Evolutionary conservation across 2,329 filamentous ascomycete species (phyloP), one percentile per base, ranked within the genome.

Genomic region (Huntiella bhutanensis): DNA sequence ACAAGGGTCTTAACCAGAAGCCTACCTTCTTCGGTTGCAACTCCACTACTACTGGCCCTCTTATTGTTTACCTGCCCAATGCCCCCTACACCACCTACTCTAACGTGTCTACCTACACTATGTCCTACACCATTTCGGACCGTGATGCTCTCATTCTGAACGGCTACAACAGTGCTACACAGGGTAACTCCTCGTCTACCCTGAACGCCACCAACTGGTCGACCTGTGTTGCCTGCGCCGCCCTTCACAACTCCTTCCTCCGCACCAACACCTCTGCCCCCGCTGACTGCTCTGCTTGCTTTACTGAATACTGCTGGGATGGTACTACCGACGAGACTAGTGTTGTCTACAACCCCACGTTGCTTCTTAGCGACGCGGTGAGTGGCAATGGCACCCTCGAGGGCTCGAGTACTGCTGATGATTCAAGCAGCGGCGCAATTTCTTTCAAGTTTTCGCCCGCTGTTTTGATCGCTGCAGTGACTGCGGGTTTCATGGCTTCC

Each of bases 21-120:
- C 74, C 76, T 0, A 67, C 68, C 43, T 80, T 80, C 57, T 80
- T 80, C 57, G 75, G 75, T 53, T 80, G 76, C 61, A 61, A 75
- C 70, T 34, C 41, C 28, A 64, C 73, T 2, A 54, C 55, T 52
- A 67, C 68, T 53, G 69, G 75, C 32, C 85, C 86, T 0, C 62
- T 94, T 1, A 66, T 94, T 51, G 82, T 94, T 52, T 98, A 98
- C 64, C 60, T 96, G 40, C 84, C 91, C 50, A 91, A 88, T 58
- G 70, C 78, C 16, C 87, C 86, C 1, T 94, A 92, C 63, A 71
- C 78, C 41, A 73, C 72, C 57, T 63, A 69, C 52, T 82, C 78
- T 60, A 96, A 96, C 65, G 70, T 80, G 5, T 82, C 80, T 2
- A 95, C 88, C 42, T 88, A 82, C 59, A 68, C 76, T 50, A 66